These are phyloP conservation scores for Fusarium verticillioides DNA, from an alignment of 2,329 filamentous ascomycete genomes.

Conservation along the genomic window DNA sequence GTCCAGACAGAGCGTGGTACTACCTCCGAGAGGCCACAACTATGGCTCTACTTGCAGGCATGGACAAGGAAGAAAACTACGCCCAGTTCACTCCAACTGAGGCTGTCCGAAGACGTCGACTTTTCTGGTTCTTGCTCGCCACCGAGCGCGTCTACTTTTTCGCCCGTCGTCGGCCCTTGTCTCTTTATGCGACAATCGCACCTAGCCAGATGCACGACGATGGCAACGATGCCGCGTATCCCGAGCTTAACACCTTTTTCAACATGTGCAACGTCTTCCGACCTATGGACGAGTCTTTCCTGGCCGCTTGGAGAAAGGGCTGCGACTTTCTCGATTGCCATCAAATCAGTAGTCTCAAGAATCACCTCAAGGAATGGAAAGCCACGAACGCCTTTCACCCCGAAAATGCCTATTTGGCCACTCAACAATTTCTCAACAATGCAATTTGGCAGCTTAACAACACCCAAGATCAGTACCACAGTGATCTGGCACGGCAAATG, in stretches of 20 bases:
- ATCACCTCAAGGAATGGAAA: constrained; percentile 64
- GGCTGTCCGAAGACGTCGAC: constrained; percentile 69
- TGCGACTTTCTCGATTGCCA: constrained; percentile 65
- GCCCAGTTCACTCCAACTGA: constrained; percentile 68
- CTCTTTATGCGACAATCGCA: constrained; percentile 76
- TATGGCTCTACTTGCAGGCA: constrained; percentile 68
- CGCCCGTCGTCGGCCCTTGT: constrained; percentile 73
- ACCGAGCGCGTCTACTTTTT: constrained; percentile 80
- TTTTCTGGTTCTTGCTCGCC: constrained; percentile 79
- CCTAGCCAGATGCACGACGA: constrained; percentile 72
- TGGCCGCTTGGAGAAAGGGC: constrained; percentile 74
- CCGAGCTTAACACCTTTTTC: constrained; percentile 67
- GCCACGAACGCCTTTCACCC: constrained; percentile 60
- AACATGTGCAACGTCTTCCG: constrained; percentile 72
- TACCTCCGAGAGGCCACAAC: constrained; percentile 82
- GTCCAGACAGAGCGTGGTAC: constrained; percentile 77
- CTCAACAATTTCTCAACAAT: constrained; percentile 74
- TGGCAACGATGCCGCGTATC: constrained; percentile 63
- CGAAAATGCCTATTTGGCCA: constrained; percentile 66
- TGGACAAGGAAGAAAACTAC: constrained; percentile 73
- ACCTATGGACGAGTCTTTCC: constrained; percentile 73
- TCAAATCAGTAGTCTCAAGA: constrained; percentile 69
- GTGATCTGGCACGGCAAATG: constrained; percentile 45
- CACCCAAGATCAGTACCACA: constrained; percentile 26
- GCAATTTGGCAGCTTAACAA: constrained; percentile 71